A percentile compares a stretch with the other conserved stretches of the same genome.
Conservation (phyloP, 1,284 basidiomycete genomes). For the Pyrrhoderma noxium region DNA sequence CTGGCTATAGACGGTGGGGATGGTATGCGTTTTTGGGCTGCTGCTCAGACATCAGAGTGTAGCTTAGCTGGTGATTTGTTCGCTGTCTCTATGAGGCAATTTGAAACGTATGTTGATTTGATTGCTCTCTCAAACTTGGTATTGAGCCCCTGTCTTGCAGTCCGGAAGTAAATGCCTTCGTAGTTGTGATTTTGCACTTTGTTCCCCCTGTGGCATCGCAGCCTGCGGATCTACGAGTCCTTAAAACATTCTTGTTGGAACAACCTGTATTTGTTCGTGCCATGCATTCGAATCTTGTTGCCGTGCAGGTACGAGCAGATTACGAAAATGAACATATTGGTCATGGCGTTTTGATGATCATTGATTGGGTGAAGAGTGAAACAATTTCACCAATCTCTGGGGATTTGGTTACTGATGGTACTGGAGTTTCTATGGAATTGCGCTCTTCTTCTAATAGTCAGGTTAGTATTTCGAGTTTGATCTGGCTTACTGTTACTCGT, state of each 20-base stretch:
- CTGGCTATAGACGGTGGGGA: constrained; percentile 13
- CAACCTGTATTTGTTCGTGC: constrained; percentile 10
- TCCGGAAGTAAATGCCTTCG: constrained; percentile 1
- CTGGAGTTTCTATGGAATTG: constrained; percentile 6
- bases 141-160: neutral
- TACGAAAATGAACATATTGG: constrained; percentile 1
- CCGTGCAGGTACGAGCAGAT: constrained; percentile 4
- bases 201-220: neutral
- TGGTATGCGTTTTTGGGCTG: neutral
- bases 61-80: constrained; percentile 2
- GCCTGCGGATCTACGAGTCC: neutral
- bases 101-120: neutral
- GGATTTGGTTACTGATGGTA: neutral
- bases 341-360: constrained; percentile 10
- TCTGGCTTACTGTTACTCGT: neutral
- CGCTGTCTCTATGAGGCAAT: constrained; percentile 10
- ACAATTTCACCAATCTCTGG: neutral
- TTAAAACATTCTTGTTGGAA: constrained; percentile 1
- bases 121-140: neutral
- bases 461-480: neutral
- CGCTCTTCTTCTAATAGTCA: neutral
- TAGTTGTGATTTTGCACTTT: constrained; percentile 8
- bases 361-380: constrained; percentile 11
- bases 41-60: too few relatives aligned
- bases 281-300: constrained; percentile 6